These are phyloP conservation scores for Globisporangium nunn DNA, from an alignment of 352 stramenopile genomes.

Conservation along the genomic window DNA sequence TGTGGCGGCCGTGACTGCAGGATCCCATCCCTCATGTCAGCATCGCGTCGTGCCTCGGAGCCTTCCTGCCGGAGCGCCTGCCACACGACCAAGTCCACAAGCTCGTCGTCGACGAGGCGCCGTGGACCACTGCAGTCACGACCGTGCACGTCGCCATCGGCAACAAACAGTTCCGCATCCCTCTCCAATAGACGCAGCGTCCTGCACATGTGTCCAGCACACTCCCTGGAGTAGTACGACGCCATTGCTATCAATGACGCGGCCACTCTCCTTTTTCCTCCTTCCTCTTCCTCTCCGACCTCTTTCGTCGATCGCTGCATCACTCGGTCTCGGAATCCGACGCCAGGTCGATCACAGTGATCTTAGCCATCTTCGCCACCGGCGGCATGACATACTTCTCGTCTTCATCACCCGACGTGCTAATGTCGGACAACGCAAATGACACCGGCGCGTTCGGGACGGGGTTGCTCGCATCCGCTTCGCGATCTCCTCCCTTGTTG, in stretches of 20 bases:
- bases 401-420: constrained; percentile 13
- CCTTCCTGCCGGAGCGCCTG: constrained; percentile 32
- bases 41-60: constrained; percentile 56
- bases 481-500: neutral
- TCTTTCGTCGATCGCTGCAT: neutral
- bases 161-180: constrained; percentile 80
- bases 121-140: constrained; percentile 18
- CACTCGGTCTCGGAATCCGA: constrained; percentile 36
- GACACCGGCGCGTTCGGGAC: constrained; percentile 4
- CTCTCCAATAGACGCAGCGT: constrained; percentile 28
- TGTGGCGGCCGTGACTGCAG: constrained; percentile 20
- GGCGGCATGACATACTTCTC: neutral
- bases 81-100: constrained; percentile 26
- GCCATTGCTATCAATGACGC: too few relatives aligned
- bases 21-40: constrained; percentile 77
- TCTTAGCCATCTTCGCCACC: constrained; percentile 2
- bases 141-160: constrained; percentile 63
- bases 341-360: constrained; percentile 38
- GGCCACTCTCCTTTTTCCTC: neutral
- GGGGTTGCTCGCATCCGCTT: neutral
- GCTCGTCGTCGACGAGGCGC: constrained; percentile 11
- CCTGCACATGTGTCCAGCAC: neutral
- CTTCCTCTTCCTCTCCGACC: neutral
- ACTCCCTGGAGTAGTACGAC: too few relatives aligned
- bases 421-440: constrained; percentile 15